Percentiles rank a stretch among this genome's conserved stretches.
phyloP scores from a whole-genome alignment of 2,329 filamentous ascomycete genomes.

The Neopestalotiopsis clavispora region DNA sequence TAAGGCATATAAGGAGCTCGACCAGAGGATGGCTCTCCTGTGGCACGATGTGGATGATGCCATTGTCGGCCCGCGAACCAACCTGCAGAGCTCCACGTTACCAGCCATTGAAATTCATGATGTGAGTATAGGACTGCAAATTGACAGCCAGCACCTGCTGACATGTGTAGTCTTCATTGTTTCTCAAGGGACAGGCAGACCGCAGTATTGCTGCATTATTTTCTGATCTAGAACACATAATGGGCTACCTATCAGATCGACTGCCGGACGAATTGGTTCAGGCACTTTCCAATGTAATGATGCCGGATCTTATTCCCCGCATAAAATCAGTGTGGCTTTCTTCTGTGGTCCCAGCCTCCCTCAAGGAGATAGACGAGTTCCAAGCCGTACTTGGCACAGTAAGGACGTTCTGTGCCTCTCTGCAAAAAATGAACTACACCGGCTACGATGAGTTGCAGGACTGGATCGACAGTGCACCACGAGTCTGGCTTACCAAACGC shows the following conservation, averaged over 20 bases:
- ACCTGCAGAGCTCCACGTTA: constrained; percentile 38
- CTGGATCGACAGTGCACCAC: constrained; percentile 82
- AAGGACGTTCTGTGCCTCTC: constrained; percentile 63
- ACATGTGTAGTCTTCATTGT: constrained; percentile 45
- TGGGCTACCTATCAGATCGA: constrained; percentile 56
- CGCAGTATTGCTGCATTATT: constrained; percentile 56
- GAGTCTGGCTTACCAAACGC: constrained; percentile 84
- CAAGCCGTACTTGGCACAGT: constrained; percentile 71
- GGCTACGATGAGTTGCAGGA: constrained; percentile 68
- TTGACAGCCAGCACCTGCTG: constrained; percentile 22
- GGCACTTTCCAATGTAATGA: constrained; percentile 70
- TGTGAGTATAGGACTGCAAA: constrained; percentile 34
- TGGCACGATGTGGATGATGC: constrained; percentile 67
- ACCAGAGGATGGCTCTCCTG: constrained; percentile 63
- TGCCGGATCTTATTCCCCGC: constrained; percentile 70
- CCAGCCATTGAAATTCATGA: constrained; percentile 47
- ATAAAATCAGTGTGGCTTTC: constrained; percentile 79
- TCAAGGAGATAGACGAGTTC: constrained; percentile 74
- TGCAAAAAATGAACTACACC: constrained; percentile 68
- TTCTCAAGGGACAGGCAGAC: constrained; percentile 47
- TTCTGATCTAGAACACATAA: constrained; percentile 54
- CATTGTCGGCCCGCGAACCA: constrained; percentile 65
- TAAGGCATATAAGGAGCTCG: constrained; percentile 64
- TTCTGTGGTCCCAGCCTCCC: constrained; percentile 74
- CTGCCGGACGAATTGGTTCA: constrained; percentile 60